phyloP scores from a whole-genome alignment of 331 rosid species.

The Dryas integrifolia region DNA sequence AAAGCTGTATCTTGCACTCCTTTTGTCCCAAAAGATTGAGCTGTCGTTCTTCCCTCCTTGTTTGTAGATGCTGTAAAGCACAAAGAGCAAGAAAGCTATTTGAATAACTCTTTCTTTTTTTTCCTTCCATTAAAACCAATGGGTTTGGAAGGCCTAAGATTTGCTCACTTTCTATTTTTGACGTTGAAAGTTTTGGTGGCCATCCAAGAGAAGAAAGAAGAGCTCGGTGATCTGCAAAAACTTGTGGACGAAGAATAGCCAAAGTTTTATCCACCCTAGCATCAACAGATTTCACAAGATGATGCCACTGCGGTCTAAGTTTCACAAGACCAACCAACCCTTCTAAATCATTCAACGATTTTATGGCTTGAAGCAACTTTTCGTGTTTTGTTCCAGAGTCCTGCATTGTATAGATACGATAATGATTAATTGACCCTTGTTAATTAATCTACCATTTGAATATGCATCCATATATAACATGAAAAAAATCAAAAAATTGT shows the following conservation, averaged over 20 bases:
- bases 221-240: conserved; percentile 65
- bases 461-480: not conserved
- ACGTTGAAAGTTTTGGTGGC: conserved; percentile 65
- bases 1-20: conserved; percentile 43
- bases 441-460: conserved; percentile 13
- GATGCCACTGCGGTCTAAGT: conserved; percentile 50
- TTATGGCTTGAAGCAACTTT: conserved; percentile 59
- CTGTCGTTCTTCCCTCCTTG: conserved; percentile 52
- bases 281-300: conserved; percentile 63
- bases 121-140: conserved; percentile 59
- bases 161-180: conserved; percentile 34
- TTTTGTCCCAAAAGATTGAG: conserved; percentile 34
- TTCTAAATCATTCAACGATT: conserved; percentile 59
- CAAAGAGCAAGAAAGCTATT: conserved; percentile 64
- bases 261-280: conserved; percentile 56
- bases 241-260: conserved; percentile 65
- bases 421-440: conserved; percentile 17
- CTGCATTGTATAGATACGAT: conserved; percentile 35
- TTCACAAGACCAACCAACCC: conserved; percentile 33
- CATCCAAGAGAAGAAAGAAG: conserved; percentile 72
- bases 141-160: conserved; percentile 51
- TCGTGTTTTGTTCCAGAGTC: conserved; percentile 50
- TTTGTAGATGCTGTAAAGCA: conserved; percentile 69
- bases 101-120: conserved; percentile 51
- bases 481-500: conserved; percentile 16